A percentile compares a stretch with the other conserved stretches of the same genome.
Evolutionary conservation across 1,284 basidiomycete genomes (phyloP).

Genomic region (Butyriboletus regius): DNA sequence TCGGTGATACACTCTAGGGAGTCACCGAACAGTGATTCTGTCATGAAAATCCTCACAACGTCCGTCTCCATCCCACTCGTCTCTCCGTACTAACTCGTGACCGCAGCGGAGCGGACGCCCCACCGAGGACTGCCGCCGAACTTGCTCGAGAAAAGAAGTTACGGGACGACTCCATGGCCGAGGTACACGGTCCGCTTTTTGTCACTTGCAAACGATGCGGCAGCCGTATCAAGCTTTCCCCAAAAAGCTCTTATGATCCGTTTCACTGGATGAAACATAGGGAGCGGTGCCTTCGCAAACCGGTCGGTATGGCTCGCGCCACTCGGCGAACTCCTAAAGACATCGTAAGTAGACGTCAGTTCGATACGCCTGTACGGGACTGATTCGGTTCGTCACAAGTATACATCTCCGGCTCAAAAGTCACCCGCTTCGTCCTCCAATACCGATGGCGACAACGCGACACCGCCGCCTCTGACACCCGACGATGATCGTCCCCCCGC

Average conservation of each 20-base stretch:
- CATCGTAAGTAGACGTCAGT: constrained; percentile 16
- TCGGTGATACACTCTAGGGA: constrained; percentile 21
- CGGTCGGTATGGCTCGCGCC: constrained; percentile 16
- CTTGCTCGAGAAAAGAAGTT: constrained; percentile 43
- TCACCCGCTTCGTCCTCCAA: constrained; percentile 30
- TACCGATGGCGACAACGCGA: constrained; percentile 26
- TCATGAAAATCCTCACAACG: constrained; percentile 20
- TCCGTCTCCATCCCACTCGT: constrained; percentile 7
- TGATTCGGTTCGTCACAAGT: constrained; percentile 10
- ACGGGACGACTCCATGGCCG: constrained; percentile 45
- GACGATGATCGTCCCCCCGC: constrained; percentile 32
- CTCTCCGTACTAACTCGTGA: constrained; percentile 8
- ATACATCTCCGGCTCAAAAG: constrained; percentile 16
- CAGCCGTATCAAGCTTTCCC: constrained; percentile 55
- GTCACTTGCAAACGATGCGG: constrained; percentile 55
- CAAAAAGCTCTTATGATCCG: constrained; percentile 57
- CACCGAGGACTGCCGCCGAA: constrained; percentile 29
- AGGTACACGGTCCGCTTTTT: constrained; percentile 45
- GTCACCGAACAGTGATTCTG: constrained; percentile 15
- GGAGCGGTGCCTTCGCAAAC: constrained; percentile 45
- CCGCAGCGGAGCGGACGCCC: constrained; percentile 19
- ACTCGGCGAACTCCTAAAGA: constrained; percentile 17
- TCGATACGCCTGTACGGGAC: neutral
- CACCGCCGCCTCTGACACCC: constrained; percentile 34
- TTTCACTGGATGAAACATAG: constrained; percentile 63